Evolutionary conservation across 345 rosid species (phyloP), one percentile per base, ranked within the genome.

Genomic region (Eucalyptus shirleyi): DNA sequence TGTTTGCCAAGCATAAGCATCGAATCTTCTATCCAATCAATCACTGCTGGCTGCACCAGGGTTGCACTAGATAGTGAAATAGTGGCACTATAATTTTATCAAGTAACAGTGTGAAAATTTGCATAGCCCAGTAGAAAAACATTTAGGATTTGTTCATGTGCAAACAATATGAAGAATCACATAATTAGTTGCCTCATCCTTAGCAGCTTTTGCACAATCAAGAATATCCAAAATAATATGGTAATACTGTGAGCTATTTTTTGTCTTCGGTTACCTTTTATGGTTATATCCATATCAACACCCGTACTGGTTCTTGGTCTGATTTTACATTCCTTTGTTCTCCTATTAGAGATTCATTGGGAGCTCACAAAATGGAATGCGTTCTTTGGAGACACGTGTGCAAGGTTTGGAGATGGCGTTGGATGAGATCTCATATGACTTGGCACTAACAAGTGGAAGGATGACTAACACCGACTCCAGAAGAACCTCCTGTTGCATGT

Each of bases 391-490:
- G 92, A 95, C 97, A 17, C 96, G 98, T 47, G 98, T 98, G 86
- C 98, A 95, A 11, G 98, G 98, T 62, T 93, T 98, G 17, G 99
- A 98, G 91, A 86, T 96, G 91, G 97, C 99, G 24, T 90, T 98
- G 90, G 99, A 98, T 92, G 99, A 95, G 91, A 97, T 98, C 89
- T 97, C 99, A 12, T 96, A 96, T 90, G 98, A 98, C 94, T 92
- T 97, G 89, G 97, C 97, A 23, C 96, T 94, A 65, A 92, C 97
- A 62, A 94, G 90, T 87, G 97, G 98, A 91, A 95, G 97, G 95
- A 95, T 97, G 98, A 91, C 94, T 56, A 91, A 91, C 30, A 89
- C 89, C 7, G 89, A 90, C 87, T 92, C 95, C 87, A 83, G 87
- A 12, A 91, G 95, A 91, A 93, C 92, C 87, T 91, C 93, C 50